Percentiles rank a stretch among this genome's conserved stretches.
Conservation (phyloP, 306 rosid genomes). For the Medicago truncatula region MtrunA17r5.0-ANR NC_053044.1:35533501-35534000, state of each 20-base stretch:
- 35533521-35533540: neutral
- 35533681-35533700: neutral
- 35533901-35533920: constrained; percentile 79
- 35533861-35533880: constrained; percentile 9
- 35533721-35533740: neutral
- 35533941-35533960: constrained; percentile 83
- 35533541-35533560: constrained; percentile 10
- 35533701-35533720: neutral
- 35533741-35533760: constrained; percentile 1
- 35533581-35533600: constrained; percentile 25
- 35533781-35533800: constrained; percentile 3
- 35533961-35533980: constrained; percentile 70
- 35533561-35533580: neutral
- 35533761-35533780: constrained; percentile 35
- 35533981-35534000: constrained; percentile 83
- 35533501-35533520: constrained; percentile 13
- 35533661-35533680: constrained; percentile 11
- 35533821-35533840: constrained; percentile 17
- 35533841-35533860: neutral
- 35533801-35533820: constrained; percentile 7
- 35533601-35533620: constrained; percentile 23
- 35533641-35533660: constrained; percentile 2
- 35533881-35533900: constrained; percentile 1
- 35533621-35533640: constrained; percentile 31
- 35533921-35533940: constrained; percentile 92